Conservation (phyloP, 306 rosid genomes). For the Sicyos baderoa region DNA sequence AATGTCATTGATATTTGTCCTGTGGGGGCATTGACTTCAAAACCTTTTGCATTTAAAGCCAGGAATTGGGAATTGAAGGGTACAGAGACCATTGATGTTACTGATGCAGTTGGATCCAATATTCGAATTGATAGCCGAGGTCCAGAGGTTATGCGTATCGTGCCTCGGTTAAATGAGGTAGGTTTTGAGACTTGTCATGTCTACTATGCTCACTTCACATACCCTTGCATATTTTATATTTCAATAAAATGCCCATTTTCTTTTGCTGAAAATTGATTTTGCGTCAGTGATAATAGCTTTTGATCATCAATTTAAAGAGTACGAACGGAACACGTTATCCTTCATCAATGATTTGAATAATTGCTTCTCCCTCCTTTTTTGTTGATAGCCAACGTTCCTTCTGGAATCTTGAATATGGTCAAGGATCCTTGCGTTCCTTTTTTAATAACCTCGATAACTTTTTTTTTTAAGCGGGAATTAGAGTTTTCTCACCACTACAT, state of each 20-base stretch:
- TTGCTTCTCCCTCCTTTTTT: too few species aligned
- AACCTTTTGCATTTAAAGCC: constrained; percentile 99
- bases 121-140: constrained; percentile 97
- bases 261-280: neutral
- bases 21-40: constrained; percentile 92
- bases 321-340: too few species aligned
- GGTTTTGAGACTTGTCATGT: neutral
- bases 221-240: neutral
- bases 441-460: too few species aligned
- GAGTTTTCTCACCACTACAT: too few species aligned
- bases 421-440: too few species aligned
- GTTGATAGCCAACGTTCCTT: too few species aligned
- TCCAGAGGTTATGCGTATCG: constrained; percentile 88
- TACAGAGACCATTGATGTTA: constrained; percentile 89
- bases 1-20: constrained; percentile 98
- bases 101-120: constrained; percentile 97
- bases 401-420: too few species aligned
- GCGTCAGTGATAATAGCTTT: neutral
- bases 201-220: neutral
- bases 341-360: too few species aligned
- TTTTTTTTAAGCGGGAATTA: too few species aligned
- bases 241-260: neutral
- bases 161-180: constrained; percentile 95
- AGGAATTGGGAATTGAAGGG: constrained; percentile 97
- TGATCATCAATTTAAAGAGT: too few species aligned